Conservation (phyloP, 306 rosid genomes). For the Castanospermum australe region DNA sequence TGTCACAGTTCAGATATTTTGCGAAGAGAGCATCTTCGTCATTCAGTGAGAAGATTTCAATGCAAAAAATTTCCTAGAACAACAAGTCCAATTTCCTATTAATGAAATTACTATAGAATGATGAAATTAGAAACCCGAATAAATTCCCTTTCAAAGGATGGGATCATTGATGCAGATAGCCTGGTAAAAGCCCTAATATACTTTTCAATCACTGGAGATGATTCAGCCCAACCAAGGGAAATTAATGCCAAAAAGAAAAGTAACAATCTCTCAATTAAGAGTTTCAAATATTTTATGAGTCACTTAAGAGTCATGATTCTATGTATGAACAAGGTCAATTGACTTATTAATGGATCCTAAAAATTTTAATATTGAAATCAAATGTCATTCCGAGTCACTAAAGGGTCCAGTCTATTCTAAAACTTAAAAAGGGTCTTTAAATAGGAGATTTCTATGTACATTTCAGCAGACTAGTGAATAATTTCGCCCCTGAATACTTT, state of each 20-base stretch:
- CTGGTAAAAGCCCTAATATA: background rate
- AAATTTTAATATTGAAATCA: background rate
- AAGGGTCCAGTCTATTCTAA: background rate
- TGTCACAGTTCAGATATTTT: conserved; percentile 24
- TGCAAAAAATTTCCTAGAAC: background rate
- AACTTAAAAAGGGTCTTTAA: background rate
- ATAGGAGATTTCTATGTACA: background rate
- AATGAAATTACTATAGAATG: conserved; percentile 8
- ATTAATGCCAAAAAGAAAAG: background rate
- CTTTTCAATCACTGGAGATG: background rate
- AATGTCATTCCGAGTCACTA: background rate
- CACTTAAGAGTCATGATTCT: background rate
- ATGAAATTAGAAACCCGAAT: conserved; percentile 1
- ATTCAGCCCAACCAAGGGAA: background rate
- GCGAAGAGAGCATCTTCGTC: conserved; percentile 21
- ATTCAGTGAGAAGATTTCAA: conserved; percentile 24
- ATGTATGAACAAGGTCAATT: background rate
- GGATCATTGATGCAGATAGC: background rate
- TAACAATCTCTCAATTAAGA: background rate
- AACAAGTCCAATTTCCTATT: background rate
- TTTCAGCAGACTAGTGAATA: background rate
- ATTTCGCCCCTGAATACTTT: background rate
- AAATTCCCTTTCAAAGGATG: background rate
- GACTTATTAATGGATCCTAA: conserved; percentile 4
- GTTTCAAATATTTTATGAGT: background rate